These are phyloP conservation scores for Amphirosellinia nigrospora DNA, from an alignment of 495 filamentous ascomycete genomes.

Conservation along the genomic window DNA sequence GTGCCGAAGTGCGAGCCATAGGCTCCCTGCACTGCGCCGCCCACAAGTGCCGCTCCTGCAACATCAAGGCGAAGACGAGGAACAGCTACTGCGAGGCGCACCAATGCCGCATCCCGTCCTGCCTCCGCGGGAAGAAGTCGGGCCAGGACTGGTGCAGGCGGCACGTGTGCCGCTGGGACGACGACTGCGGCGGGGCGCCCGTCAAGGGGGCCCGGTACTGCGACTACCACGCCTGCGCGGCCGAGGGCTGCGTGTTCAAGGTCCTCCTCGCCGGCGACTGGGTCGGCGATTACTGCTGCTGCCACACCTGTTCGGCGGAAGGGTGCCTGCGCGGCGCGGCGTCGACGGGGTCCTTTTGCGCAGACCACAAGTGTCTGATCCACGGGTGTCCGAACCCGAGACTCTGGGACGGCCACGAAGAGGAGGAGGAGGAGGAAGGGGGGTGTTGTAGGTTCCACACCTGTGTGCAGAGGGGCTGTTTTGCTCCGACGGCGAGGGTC, in stretches of 20 bases:
- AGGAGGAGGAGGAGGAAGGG: not conserved
- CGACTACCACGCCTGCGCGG: not conserved
- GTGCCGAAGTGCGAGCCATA: not conserved
- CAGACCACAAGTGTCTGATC: not conserved
- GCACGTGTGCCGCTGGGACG: not conserved
- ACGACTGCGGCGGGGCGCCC: not conserved
- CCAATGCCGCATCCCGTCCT: not conserved
- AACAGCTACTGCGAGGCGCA: conserved; percentile 9
- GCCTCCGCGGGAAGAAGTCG: not conserved
- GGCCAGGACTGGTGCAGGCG: conserved; percentile 1
- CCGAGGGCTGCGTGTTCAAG: not conserved
- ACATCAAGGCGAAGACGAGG: not conserved
- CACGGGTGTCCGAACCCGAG: conserved; percentile 13
- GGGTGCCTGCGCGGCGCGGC: not conserved
- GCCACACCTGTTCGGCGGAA: conserved; percentile 7
- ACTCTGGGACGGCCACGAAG: not conserved
- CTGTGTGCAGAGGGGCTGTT: conserved; percentile 15
- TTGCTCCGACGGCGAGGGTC: not conserved
- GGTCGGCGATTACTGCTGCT: conserved; percentile 16
- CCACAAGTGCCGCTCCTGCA: conserved; percentile 10
- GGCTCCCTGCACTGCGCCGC: not conserved
- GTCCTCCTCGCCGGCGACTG: not conserved
- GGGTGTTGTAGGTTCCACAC: conserved; percentile 15
- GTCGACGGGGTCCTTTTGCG: conserved; percentile 7
- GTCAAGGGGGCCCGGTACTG: not conserved